phyloP scores from a whole-genome alignment of 208 protist species.

The Wallacemonas collosoma region DNA sequence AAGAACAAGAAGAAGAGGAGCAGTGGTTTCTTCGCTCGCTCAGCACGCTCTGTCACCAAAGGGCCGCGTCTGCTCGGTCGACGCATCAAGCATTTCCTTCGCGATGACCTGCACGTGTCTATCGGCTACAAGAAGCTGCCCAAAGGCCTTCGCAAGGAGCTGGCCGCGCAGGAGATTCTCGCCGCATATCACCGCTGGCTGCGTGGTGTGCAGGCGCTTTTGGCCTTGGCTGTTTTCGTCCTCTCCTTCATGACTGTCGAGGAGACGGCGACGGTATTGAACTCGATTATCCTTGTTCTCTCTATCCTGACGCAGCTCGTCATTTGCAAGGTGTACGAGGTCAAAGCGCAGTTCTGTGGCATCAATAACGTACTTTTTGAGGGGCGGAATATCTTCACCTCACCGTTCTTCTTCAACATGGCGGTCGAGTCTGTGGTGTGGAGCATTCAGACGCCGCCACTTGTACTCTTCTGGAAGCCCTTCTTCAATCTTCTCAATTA shows the following conservation, averaged over 20 bases:
- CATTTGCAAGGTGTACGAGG: conserved; percentile 62
- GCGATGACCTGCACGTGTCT: conserved; percentile 67
- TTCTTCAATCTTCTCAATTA: conserved; percentile 68
- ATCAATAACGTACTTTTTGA: conserved; percentile 70
- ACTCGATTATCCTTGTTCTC: conserved; percentile 66
- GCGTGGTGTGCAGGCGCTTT: conserved; percentile 64
- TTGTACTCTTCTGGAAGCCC: conserved; percentile 41
- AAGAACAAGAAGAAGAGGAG: conserved; percentile 14
- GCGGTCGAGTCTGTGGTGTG: conserved; percentile 55
- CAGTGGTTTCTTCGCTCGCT: conserved; percentile 2
- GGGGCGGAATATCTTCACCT: conserved; percentile 63
- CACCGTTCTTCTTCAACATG: conserved; percentile 74
- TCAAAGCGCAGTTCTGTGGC: conserved; percentile 66
- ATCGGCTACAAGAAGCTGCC: conserved; percentile 55
- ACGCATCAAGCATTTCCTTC: conserved; percentile 68
- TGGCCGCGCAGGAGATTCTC: conserved; percentile 59
- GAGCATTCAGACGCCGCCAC: conserved; percentile 73
- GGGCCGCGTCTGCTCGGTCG: conserved; percentile 58
- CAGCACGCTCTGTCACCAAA: conserved; percentile 46
- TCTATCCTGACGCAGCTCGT: conserved; percentile 45
- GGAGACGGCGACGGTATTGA: conserved; percentile 37
- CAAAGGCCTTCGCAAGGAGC: conserved; percentile 42
- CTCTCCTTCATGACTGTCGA: conserved; percentile 47
- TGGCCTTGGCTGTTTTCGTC: conserved; percentile 60
- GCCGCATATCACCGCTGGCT: conserved; percentile 72